Evolutionary conservation across 768 basidiomycete species (phyloP), one percentile per base, ranked within the genome.

Genomic region (Chiua virens): DNA sequence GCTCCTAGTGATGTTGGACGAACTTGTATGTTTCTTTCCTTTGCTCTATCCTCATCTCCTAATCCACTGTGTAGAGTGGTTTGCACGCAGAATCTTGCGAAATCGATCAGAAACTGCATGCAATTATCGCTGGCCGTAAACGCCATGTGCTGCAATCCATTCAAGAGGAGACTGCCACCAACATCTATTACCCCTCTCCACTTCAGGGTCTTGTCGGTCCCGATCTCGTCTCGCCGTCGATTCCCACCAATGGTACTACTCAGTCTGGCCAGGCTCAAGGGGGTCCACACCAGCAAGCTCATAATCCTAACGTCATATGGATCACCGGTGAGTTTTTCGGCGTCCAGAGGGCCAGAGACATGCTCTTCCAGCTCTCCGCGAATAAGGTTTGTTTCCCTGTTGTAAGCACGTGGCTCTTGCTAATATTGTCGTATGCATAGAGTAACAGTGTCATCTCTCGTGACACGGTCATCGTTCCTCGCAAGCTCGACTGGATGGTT

Each of bases 291-390:
- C 66, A 51, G 34, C 59, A 59, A 18, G 69, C 77, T 73, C 80
- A 86, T 62, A 83, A 81, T 50, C 78, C 76, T 52, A 92, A 91
- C 65, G 73, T 86, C 20, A 87, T 98, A 54, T 99, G 91, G 87
- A 94, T 99, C 60, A 98, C 96, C 0, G 96, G 96, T 37, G 96
- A 98, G 70, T 97, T 96, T 67, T 96, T 98, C 56, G 91, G 91
- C 17, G 95, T 98, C 11, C 92, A 96, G 67, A 75, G 96, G 45
- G 96, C 96, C 11, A 79, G 91, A 56, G 96, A 98, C 64, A 98
- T 97, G 95, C 73, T 99, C 10, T 87, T 85, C 69, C 89, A 95
- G 66, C 77, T 92, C 18, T 90, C 94, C 7, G 73, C 86, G 50
- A 86, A 80, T 64, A 98, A 98, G 82, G 94, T 91, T 53, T 28